Evolutionary conservation across 2,329 filamentous ascomycete genomes (phyloP).

Genomic region (Sporothrix brasiliensis): DNA sequence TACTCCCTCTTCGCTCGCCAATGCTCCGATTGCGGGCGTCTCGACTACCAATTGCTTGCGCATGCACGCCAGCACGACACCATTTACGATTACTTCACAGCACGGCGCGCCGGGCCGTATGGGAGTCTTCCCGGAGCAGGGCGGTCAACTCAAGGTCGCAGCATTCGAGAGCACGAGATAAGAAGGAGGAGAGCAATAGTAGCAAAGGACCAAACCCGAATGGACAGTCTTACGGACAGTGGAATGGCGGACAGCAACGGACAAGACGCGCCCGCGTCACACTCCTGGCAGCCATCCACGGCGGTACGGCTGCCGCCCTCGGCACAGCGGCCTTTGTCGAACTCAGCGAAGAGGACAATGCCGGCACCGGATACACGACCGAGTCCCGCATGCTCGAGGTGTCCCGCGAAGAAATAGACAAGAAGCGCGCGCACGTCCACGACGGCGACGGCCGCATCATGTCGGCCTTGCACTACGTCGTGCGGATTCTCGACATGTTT

Average conservation of each 20-base stretch:
- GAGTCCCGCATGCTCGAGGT: conserved; percentile 86
- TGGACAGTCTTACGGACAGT: background rate
- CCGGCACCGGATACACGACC: conserved; percentile 62
- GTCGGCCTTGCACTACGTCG: conserved; percentile 60
- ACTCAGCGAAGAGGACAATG: conserved; percentile 59
- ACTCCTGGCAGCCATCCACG: conserved; percentile 46
- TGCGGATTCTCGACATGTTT: conserved; percentile 70
- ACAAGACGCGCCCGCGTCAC: conserved; percentile 33
- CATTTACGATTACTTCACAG: background rate
- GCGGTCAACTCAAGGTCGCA: background rate
- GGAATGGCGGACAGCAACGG: conserved; percentile 32
- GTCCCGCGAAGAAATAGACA: conserved; percentile 76
- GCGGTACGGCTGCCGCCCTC: conserved; percentile 47
- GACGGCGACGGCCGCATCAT: conserved; percentile 63
- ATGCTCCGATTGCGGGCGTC: background rate
- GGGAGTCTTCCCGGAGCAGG: background rate
- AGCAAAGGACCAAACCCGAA: background rate
- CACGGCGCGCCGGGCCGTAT: background rate
- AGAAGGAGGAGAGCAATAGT: background rate
- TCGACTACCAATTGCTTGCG: background rate
- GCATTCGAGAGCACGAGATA: background rate
- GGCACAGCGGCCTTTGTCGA: conserved; percentile 62
- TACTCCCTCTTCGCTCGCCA: background rate
- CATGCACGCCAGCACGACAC: background rate
- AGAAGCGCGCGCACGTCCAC: conserved; percentile 54